Evolutionary conservation across 2,329 filamentous ascomycete species (phyloP).

Genomic region (Xylariomycetidae sp.): DNA sequence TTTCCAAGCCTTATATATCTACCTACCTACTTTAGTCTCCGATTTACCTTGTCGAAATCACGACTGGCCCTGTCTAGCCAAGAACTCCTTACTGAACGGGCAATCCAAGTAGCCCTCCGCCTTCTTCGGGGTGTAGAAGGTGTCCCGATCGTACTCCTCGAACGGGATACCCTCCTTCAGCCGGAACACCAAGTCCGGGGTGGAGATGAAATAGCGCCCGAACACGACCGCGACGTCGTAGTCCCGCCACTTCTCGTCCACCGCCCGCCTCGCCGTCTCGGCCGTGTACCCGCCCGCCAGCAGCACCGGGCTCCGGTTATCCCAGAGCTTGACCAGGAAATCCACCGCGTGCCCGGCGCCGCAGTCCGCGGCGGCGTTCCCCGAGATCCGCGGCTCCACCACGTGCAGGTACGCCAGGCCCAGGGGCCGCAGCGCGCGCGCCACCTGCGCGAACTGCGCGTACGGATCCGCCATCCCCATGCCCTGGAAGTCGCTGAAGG

Average conservation of each 20-base stretch:
- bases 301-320: slow-evolving; percentile 37
- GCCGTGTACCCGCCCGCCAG: slow-evolving; percentile 37
- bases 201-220: slow-evolving; percentile 42
- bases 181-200: slow-evolving; percentile 41
- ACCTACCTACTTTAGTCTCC: too few species aligned
- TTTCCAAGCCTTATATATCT: too few species aligned
- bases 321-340: slow-evolving; percentile 40
- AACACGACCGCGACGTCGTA: slow-evolving; percentile 40
- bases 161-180: slow-evolving; percentile 36
- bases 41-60: too few species aligned
- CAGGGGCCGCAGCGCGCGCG: slow-evolving; percentile 41
- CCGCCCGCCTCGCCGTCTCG: slow-evolving; percentile 30
- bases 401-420: slow-evolving; percentile 52
- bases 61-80: too few species aligned
- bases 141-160: slow-evolving; percentile 36
- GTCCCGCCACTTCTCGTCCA: slow-evolving; percentile 33
- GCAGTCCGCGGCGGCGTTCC: slow-evolving; percentile 31
- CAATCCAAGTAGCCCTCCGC: slow-evolving; percentile 17
- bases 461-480: slow-evolving; percentile 52
- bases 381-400: slow-evolving; percentile 46
- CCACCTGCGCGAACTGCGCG: slow-evolving; percentile 51
- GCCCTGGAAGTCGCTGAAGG: slow-evolving; percentile 49
- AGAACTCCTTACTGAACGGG: slow-evolving; percentile 12
- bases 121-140: slow-evolving; percentile 32
- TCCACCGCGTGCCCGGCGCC: slow-evolving; percentile 32